Evolutionary conservation across 2,329 filamentous ascomycete species (phyloP).

Genomic region (Pyricularia grisea): DNA sequence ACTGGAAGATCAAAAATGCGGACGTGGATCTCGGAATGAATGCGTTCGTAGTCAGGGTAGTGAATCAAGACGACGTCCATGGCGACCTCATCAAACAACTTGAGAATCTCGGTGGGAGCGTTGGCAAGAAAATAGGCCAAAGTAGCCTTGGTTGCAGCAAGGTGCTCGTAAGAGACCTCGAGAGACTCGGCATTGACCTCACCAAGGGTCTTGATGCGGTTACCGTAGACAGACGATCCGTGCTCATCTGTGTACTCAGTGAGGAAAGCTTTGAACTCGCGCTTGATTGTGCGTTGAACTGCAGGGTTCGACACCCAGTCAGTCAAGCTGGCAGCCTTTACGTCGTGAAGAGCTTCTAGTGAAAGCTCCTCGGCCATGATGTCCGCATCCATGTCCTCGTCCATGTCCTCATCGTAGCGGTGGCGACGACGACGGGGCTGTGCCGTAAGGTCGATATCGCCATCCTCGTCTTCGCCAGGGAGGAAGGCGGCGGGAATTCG

Average conservation of each 20-base stretch:
- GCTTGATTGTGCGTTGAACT: slow-evolving; percentile 85
- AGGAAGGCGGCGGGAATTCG: slow-evolving; percentile 65
- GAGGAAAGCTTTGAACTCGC: slow-evolving; percentile 95
- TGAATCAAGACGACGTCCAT: slow-evolving; percentile 94
- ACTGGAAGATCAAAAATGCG: slow-evolving; percentile 92
- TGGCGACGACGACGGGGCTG: slow-evolving; percentile 80
- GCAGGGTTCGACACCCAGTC: slow-evolving; percentile 91
- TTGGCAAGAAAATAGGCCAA: slow-evolving; percentile 95
- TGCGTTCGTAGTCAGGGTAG: slow-evolving; percentile 95
- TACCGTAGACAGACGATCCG: slow-evolving; percentile 88
- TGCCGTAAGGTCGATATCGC: slow-evolving; percentile 72
- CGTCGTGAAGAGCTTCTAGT: slow-evolving; percentile 80
- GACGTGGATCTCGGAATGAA: slow-evolving; percentile 95
- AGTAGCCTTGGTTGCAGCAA: slow-evolving; percentile 84
- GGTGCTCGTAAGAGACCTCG: slow-evolving; percentile 90
- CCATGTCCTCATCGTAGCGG: slow-evolving; percentile 88
- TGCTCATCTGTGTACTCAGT: slow-evolving; percentile 90
- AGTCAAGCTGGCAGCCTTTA: slow-evolving; percentile 86
- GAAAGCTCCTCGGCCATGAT: slow-evolving; percentile 95
- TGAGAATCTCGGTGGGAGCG: slow-evolving; percentile 87
- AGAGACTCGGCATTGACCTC: slow-evolving; percentile 94
- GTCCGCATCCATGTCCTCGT: slow-evolving; percentile 85
- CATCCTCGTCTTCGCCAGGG: slow-evolving; percentile 67
- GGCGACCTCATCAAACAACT: slow-evolving; percentile 92
- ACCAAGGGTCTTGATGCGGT: slow-evolving; percentile 88